Conservation (phyloP, 306 rosid genomes). For the Sphenostylis stenocarpa region DNA sequence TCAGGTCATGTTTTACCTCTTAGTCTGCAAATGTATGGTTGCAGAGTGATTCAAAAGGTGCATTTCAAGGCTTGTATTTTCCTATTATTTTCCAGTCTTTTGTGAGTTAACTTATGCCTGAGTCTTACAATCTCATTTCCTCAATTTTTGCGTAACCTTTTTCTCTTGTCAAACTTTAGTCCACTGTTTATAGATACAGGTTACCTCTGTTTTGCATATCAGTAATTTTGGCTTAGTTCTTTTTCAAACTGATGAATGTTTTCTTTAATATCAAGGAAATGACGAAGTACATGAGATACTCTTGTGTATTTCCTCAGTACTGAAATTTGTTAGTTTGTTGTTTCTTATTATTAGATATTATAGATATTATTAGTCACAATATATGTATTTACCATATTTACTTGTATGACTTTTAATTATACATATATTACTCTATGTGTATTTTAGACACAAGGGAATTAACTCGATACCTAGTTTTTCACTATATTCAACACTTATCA, state of each 20-base stretch:
- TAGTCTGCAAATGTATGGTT: conserved; percentile 98
- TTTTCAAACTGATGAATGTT: conserved; percentile 16
- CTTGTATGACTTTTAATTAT: too few species aligned
- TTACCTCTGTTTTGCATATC: neutral
- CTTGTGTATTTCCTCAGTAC: conserved; percentile 23
- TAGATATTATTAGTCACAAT: too few species aligned
- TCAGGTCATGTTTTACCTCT: conserved; percentile 88
- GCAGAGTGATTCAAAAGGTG: conserved; percentile 99
- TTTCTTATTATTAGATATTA: too few species aligned
- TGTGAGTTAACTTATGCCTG: conserved; percentile 4
- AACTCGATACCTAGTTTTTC: too few species aligned
- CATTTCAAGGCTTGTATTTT: conserved; percentile 25
- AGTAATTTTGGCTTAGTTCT: conserved; percentile 10
- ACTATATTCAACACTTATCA: too few species aligned
- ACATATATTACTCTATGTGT: too few species aligned
- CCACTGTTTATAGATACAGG: conserved; percentile 3
- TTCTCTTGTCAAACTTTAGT: neutral
- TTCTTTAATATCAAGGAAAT: conserved; percentile 15
- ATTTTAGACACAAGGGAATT: too few species aligned
- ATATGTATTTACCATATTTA: too few species aligned
- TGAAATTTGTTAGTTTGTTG: conserved; percentile 19
- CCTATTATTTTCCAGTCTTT: conserved; percentile 17
- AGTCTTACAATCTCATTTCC: conserved; percentile 11
- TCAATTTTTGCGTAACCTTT: conserved; percentile 13
- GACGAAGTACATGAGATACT: conserved; percentile 19